Evolutionary conservation across 805 yeast genomes (phyloP), one percentile per base, ranked within the genome.

Genomic region (Candida pseudoglaebosa): DNA sequence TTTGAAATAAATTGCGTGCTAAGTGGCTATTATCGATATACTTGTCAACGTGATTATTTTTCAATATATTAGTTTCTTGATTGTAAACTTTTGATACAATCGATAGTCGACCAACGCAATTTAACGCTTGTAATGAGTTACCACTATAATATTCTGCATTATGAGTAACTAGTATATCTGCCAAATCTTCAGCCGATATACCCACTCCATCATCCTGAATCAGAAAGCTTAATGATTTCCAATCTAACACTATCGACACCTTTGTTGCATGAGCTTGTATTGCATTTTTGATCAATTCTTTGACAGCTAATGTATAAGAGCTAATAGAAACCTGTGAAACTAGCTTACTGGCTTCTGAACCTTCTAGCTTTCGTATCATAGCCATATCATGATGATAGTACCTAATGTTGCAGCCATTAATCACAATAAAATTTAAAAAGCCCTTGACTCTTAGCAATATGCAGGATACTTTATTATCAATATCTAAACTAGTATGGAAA

Each of bases 141-240:
- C 95, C 95, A 35, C 85, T 68, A 52, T 80, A 84, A 48, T 82
- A 85, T 0, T 90, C 80, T 0, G 91, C 82, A 40, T 60, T 61
- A 49, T 75, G 65, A 14, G 70, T 58, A 10, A 45, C 35, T 0
- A 84, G 88, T 1, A 84, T 51, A 2, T 47, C 28, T 1, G 49
- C 59, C 35, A 84, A 50, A 33, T 80, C 81, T 0, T 50, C 64
- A 0, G 70, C 66, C 4, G 46, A 40, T 2, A 90, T 76, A 0
- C 97, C 97, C 2, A 15, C 19, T 0, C 97, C 97, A 55, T 90
- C 67, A 56, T 90, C 97, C 1, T 44, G 43, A 1, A 86, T 80
- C 4, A 47, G 45, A 9, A 71, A 49, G 16, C 61, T 51, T 5
- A 72, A 46, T 1, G 60, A 47, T 0, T 49, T 37, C 3, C 62